Evolutionary conservation across 2,329 filamentous ascomycete species (phyloP), one percentile per base, ranked within the genome.

Genomic region (Didymella glomerata): DNA sequence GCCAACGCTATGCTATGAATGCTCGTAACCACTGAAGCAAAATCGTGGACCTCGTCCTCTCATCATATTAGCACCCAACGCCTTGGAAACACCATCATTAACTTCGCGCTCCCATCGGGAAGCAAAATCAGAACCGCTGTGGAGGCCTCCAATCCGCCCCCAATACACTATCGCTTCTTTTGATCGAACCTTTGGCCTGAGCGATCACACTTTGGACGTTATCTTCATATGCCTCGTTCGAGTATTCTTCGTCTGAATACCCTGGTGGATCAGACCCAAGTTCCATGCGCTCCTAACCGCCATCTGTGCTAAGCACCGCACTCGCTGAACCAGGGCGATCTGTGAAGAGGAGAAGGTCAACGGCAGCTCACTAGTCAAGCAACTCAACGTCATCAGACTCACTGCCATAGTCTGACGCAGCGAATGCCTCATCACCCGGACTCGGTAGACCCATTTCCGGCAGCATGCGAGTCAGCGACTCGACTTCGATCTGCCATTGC

Each of bases 401-500:
- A 69, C 70, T 76, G 9, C 68, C 73, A 65, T 75, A 76, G 54
- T 77, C 74, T 4, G 74, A 76, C n/a, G 73, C 68, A 36, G 76
- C 74, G 45, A 72, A 74, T 5, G 65, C 55, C 16, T 42, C 57
- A 40, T 75, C 75, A 8, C 62, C 72, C 32, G 73, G 75, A 13
- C 71, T 61, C n/a, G 68, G 65, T 11, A 70, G 69, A 24, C 62
- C 66, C n/a, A 71, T 67, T 16, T 76, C 75, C 20, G 67, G 61
- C 66, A 73, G 74, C 16, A 60, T 63, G 18, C 62, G 54, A 32
- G 75, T 38, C 10, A 66, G 59, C n/a, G 57, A 42, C 20, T 73
- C 68, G 20, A 76, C 58, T 13, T 74, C 67, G 5, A 55, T 36
- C 25, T 64, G 60, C 45, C 62, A 76, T 9, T 63, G 55, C 9